These are phyloP conservation scores for Myxozyma melibiosi DNA, from an alignment of 805 yeast species.

Conservation along the genomic window DNA sequence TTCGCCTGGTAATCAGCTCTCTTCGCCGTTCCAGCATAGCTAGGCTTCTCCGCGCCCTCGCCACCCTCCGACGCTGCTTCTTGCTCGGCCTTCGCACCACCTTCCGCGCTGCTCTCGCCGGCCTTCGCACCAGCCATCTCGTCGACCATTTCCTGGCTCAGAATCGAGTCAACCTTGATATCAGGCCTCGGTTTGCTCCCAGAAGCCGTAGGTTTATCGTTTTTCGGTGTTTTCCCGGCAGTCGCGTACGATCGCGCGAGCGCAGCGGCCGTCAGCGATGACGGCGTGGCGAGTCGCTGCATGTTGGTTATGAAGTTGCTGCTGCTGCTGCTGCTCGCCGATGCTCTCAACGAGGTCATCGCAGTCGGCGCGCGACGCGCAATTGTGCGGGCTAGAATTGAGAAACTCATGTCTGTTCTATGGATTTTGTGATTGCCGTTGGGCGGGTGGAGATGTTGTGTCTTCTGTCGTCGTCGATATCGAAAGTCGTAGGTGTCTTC, in stretches of 20 bases:
- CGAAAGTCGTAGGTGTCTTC: background rate
- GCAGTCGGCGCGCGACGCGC: conserved; percentile 4
- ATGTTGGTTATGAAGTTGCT: background rate
- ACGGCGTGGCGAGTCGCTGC: background rate
- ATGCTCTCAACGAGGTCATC: background rate
- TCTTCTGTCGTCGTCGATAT: background rate
- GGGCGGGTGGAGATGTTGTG: background rate
- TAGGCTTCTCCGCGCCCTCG: conserved; percentile 40
- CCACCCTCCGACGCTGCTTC: conserved; percentile 18
- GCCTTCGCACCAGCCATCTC: conserved; percentile 12
- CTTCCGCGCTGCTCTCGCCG: conserved; percentile 5
- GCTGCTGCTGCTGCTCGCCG: background rate
- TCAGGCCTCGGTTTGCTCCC: conserved; percentile 29
- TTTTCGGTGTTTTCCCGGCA: background rate
- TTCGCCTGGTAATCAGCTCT: conserved; percentile 43
- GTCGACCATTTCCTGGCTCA: conserved; percentile 24
- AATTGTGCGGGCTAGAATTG: conserved; percentile 10
- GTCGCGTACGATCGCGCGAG: conserved; percentile 6
- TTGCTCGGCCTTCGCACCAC: conserved; percentile 28
- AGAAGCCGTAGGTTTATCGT: too few relatives aligned
- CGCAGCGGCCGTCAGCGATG: background rate
- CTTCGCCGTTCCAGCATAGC: conserved; percentile 57
- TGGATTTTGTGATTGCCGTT: background rate
- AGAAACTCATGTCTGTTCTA: conserved; percentile 7
- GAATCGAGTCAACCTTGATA: conserved; percentile 27